Evolutionary conservation across 1,139 yeast genomes (phyloP), one percentile per base, ranked within the genome.

Genomic region (Kluyveromyces sp.): DNA sequence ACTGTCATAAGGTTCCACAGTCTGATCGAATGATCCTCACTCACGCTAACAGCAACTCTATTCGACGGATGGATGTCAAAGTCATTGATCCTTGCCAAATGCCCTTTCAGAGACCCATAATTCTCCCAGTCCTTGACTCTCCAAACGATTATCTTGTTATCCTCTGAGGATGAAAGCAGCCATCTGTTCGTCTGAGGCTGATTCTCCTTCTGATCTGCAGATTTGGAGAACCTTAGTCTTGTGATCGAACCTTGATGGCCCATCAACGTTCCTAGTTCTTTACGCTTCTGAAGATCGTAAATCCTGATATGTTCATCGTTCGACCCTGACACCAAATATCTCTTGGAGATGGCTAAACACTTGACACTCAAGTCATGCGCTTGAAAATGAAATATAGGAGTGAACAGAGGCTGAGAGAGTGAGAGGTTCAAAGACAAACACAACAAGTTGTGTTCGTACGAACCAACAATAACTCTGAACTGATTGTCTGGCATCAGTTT

Each of bases 1-100:
- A 88, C 95, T 3, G 97, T 89, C 97, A 92, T 88, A 54, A 94
- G 70, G 61, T 92, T 92, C 98, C 98, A 92, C 49, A 92, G 71
- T 57, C 94, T 73, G 33, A 94, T 73, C 8, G 95, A 83, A 49
- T 76, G 76, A 65, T 92, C 98, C 36, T 76, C 79, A 41, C 95
- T 86, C 4, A 87, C 95, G 46, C 94, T 83, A 29, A 94, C 77
- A 7, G 96, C 96, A 43, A 92, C 80, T 65, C 88, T 76, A 15
- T 95, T 96, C n/a, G 88, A 72, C 13, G 95, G 95, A 62, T 92
- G 99, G 39, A 92, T 83, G 30, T 89, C 83, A 40, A 92, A 59
- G 63, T 87, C 97, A 55, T 83, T 83, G 34, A 94, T 75, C 45
- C 81, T 72, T 22, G 78, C 88, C 22, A 71, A 71, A 62, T 88